These are phyloP conservation scores for Cutaneotrichosporon sp. DNA, from an alignment of 1,284 basidiomycete genomes.

Conservation along the genomic window DNA sequence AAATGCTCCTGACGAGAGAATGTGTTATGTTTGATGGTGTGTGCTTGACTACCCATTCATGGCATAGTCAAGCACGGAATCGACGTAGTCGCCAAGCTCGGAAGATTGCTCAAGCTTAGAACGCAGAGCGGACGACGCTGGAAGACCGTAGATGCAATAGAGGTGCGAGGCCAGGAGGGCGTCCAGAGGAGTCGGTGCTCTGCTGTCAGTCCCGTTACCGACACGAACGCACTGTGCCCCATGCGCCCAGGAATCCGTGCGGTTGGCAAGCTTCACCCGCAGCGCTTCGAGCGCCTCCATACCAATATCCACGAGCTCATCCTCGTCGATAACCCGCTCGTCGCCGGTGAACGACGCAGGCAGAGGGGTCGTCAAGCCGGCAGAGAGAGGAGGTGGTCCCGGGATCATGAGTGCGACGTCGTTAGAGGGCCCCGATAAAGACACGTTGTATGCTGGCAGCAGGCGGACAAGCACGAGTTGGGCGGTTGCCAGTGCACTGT, in stretches of 20 bases:
- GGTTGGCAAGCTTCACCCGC: conserved; percentile 17
- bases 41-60: not conserved
- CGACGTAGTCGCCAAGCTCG: conserved; percentile 36
- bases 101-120: conserved; percentile 24
- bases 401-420: conserved; percentile 31
- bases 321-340: conserved; percentile 29
- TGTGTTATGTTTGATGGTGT: no score
- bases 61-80: conserved; percentile 21
- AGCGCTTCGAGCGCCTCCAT: conserved; percentile 36
- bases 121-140: conserved; percentile 27
- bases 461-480: conserved; percentile 38
- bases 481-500: conserved; percentile 41
- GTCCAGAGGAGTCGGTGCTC: conserved; percentile 47
- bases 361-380: conserved; percentile 44
- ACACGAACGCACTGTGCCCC: conserved; percentile 35
- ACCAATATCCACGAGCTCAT: conserved; percentile 29
- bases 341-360: conserved; percentile 47
- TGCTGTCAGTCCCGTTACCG: conserved; percentile 17
- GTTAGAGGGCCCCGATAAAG: conserved; percentile 8
- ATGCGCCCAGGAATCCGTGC: conserved; percentile 35
- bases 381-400: conserved; percentile 37
- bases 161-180: conserved; percentile 49
- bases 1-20: not conserved
- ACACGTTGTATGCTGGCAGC: conserved; percentile 36
- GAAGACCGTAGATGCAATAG: conserved; percentile 38